Evolutionary conservation across 495 filamentous ascomycete species (phyloP), one percentile per base, ranked within the genome.

Genomic region (Hypoxylon lienhwacheense): DNA sequence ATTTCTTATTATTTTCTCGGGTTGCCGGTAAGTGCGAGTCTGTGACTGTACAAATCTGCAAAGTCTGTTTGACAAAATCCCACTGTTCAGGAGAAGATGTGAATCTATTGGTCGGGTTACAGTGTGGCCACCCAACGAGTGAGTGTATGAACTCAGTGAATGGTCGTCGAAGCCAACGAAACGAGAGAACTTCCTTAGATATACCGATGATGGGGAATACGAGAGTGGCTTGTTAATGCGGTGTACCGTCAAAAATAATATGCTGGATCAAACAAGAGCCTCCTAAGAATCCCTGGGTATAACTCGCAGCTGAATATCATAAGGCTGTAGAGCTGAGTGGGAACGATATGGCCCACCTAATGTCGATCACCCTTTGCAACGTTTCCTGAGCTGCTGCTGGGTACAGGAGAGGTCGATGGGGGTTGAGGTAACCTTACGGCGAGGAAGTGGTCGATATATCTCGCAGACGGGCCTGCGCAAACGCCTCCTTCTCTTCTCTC

Each of bases 361-460:
- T 56, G 52, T 53, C 58, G 58, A 61, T 61, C 58, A 56, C 52
- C 29, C 29, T 33, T 48, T 50, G 58, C 47, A 56, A 56, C 58
- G 41, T 56, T 56, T 41, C 47, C 42, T 37, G 32, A 24, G 42
- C 42, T 56, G 42, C 19, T 14, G 15, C 34, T 41, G 31, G 47
- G 47, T 43, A 16, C 52, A 51, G 50, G 34, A 56, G 40, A 41
- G 41, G 31, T 7, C 12, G 28, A 28, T 2, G 4, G 28, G 37
- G 28, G 37, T 48, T 46, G 31, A 63, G 41, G 48, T 57, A 58
- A 54, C 43, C 54, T 53, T 52, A 46, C 42, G 54, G 47, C 53
- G 59, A 58, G 54, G 44, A 45, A n/a, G 49, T 17, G 12, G 19
- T 8, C 53, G 48, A 63, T 63, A 63, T 63, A 63, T 63, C 53